Base-by-base conservation (phyloP, 495 filamentous ascomycete species). In the Parathielavia appendiculata region DNA sequence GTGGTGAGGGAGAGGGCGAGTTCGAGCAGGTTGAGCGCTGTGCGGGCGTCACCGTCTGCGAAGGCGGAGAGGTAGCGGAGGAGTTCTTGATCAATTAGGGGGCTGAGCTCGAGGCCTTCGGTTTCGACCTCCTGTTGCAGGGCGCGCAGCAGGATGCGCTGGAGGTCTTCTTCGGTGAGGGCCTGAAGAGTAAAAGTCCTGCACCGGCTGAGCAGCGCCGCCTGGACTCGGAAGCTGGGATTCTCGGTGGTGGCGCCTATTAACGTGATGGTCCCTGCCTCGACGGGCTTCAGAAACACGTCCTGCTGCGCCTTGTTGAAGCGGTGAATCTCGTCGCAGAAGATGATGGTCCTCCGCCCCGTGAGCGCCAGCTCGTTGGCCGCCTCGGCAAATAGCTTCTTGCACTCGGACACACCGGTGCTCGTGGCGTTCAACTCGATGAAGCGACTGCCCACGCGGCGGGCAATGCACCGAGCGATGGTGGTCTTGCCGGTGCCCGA, bases 171-270 rank as follows among this genome's bases (percentile, higher is more conserved):
- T 35, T 85, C 80, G 0, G 82, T 81, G 12, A 98, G 80, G 56
- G 87, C 86, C 26, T 81, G 75, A 13, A 98, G 75, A 1, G 90
- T 95, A 63, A 97, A 97, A 5, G 89, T 92, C 49, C 93, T 81
- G 72, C 92, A 97, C 39, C 93, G 81, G 38, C 90, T 95, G 13
- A 97, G 77, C 35, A 98, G 78, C 1, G 93, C 91, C 59, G 83
- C 86, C 65, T 95, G 87, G 44, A 98, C 83, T 68, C 96, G 96
- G 76, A 98, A 98, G 22, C 86, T 90, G 0, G 93, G 93, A 67
- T 98, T 98, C 69, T 98, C 93, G 3, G 93, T 98, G 10, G 93
- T 97, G 26, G 93, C 93, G 26, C 91, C 93, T 60, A 97, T 95
- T 41, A 98, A 77, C 8, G 90, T 95, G 63, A 97, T 84, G 35